Base-by-base conservation (phyloP, 345 rosid genomes). In the Balakata baccata region DNA sequence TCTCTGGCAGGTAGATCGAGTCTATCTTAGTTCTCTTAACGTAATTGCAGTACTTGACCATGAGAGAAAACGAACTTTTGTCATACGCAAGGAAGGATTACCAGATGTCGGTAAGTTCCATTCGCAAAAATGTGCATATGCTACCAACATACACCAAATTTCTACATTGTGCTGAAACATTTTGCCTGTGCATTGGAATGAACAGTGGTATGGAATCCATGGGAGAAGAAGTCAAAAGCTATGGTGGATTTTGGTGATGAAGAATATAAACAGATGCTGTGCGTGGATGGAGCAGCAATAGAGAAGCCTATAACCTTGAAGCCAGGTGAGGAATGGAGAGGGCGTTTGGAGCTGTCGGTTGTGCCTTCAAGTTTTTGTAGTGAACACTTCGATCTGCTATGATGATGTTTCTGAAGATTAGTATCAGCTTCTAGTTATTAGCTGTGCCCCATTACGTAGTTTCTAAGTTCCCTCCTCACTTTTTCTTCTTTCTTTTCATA, bases 11-110 rank as follows among this genome's bases (percentile, higher is more conserved):
- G 82, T 94, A 73, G 97, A 92, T 78, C 85, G 98, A 37, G 90
- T 92, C 57, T 94, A 94, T 74, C 88, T 92, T 7, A 77, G 88
- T 61, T 84, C 92, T 8, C 86, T 92, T 0, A 85, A 84, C 18
- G 80, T 83, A 12, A 80, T 92, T 4, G 95, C 97, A n/a, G 72
- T 90, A 39, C 92, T 92, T 49, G 97, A 92, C 69, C 95, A 92
- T 62, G 92, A 88, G 81, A 77, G 76, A 74, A 92, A 92, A 81
- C 84, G 92, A 53, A 88, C 95, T 1, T 90, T 84, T 76, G 88
- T 90, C 23, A 71, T 90, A 2, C 81, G 83, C 70, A 92, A 92
- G 81, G 89, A 87, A 78, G 95, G 97, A n/a, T 87, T 90, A 39
- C 92, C 95, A 4, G 95, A 85, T 72, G 61, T 66, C 0, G 87